These are phyloP conservation scores for Phyllosticta citribraziliensis DNA, from an alignment of 2,329 filamentous ascomycete genomes.

Conservation along the genomic window DNA sequence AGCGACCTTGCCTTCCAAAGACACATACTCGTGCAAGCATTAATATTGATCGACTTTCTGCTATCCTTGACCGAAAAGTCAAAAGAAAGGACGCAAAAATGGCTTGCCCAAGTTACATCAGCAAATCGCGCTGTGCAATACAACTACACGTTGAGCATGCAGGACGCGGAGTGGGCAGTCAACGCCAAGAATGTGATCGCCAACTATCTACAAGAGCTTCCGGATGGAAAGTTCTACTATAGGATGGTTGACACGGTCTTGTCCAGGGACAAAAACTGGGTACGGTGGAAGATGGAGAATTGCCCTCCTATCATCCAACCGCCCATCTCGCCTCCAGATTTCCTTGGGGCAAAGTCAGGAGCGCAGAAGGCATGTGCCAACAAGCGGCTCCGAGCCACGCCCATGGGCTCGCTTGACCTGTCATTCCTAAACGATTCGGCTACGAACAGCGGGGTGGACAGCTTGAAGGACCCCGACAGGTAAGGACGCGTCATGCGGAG, in stretches of 20 bases:
- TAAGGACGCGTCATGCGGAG: slow-evolving; percentile 21
- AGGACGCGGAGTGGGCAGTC: slow-evolving; percentile 80
- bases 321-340: slow-evolving; percentile 58
- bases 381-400: slow-evolving; percentile 54
- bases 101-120: slow-evolving; percentile 56
- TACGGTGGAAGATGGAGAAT: slow-evolving; percentile 92
- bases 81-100: slow-evolving; percentile 49
- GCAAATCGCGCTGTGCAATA: slow-evolving; percentile 82
- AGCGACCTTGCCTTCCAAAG: slow-evolving; percentile 90
- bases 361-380: slow-evolving; percentile 58
- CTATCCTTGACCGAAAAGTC: slow-evolving; percentile 76
- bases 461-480: slow-evolving; percentile 54
- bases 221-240: slow-evolving; percentile 85
- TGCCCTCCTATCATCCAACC: slow-evolving; percentile 78
- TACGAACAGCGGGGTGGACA: slow-evolving; percentile 52
- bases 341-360: slow-evolving; percentile 57
- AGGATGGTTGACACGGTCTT: slow-evolving; percentile 96
- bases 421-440: slow-evolving; percentile 66
- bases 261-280: slow-evolving; percentile 96
- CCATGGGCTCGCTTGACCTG: slow-evolving; percentile 65
- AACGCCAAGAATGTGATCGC: slow-evolving; percentile 71
- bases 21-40: slow-evolving; percentile 86
- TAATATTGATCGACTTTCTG: slow-evolving; percentile 91
- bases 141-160: slow-evolving; percentile 63
- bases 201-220: slow-evolving; percentile 68